Conservation (phyloP, 441 rosid genomes). For the Populus hybrid region DNA sequence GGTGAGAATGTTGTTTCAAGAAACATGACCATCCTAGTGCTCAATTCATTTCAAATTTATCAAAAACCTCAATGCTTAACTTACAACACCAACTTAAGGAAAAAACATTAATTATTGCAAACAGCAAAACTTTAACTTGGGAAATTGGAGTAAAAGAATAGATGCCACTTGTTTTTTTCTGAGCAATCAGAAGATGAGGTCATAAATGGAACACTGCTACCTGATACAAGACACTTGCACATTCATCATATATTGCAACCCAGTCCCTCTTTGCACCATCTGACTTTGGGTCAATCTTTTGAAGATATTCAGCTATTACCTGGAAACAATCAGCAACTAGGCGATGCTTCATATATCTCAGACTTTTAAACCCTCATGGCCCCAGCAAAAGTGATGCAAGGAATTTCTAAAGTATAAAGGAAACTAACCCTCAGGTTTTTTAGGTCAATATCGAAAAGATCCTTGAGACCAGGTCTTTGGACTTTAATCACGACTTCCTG, state of each 20-base stretch:
- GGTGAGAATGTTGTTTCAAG: background rate
- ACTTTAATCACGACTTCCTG: constrained; percentile 90
- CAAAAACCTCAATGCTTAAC: background rate
- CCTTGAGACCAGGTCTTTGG: constrained; percentile 95
- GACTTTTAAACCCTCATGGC: constrained; percentile 3
- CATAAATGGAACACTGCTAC: constrained; percentile 28
- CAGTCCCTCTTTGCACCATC: constrained; percentile 99
- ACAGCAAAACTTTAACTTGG: background rate
- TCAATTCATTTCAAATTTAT: background rate
- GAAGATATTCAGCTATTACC: constrained; percentile 97
- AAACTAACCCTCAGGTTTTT: constrained; percentile 86
- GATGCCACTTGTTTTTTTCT: background rate
- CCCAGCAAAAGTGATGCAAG: background rate
- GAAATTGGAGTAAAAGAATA: background rate
- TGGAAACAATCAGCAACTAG: constrained; percentile 21
- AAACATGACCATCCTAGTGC: constrained; percentile 1
- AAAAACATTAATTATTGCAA: background rate
- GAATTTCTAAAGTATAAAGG: background rate
- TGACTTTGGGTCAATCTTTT: constrained; percentile 93
- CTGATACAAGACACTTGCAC: constrained; percentile 90
- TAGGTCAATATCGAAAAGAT: constrained; percentile 93
- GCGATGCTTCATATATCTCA: constrained; percentile 2
- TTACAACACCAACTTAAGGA: background rate
- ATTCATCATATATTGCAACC: constrained; percentile 99
- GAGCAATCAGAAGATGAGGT: background rate